These are phyloP conservation scores for Emmonsiellopsis sp. DNA, from an alignment of 2,329 filamentous ascomycete species.

Conservation along the genomic window DNA sequence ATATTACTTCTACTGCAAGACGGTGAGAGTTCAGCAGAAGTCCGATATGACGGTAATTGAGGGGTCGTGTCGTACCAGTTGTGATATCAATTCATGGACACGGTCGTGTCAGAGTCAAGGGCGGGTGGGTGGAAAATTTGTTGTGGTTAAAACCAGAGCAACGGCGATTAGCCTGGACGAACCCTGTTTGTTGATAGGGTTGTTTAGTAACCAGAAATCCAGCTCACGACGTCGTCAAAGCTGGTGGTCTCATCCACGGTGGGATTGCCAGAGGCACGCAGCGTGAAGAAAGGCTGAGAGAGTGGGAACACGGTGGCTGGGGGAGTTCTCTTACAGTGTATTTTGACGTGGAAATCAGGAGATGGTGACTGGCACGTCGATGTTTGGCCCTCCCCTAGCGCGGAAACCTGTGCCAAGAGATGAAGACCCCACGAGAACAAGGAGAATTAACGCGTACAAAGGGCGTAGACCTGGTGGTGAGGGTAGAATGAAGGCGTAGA, in stretches of 20 bases:
- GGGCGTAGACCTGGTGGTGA: not conserved
- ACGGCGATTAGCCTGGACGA: not conserved
- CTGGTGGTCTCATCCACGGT: too few species aligned
- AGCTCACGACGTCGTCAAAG: too few species aligned
- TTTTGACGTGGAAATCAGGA: constrained; percentile 17
- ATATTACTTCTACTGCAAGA: not conserved
- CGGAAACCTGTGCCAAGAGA: constrained; percentile 25
- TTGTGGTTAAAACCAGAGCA: constrained; percentile 3
- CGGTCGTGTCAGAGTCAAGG: not conserved
- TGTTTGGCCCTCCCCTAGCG: constrained; percentile 37
- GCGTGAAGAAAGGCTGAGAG: not conserved
- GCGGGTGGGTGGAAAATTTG: not conserved
- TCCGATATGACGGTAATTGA: not conserved
- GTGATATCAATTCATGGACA: not conserved
- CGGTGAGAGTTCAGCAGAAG: not conserved
- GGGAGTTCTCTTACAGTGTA: not conserved
- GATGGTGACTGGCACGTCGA: constrained; percentile 25
- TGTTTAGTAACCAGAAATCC: not conserved
- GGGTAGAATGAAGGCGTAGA: not conserved
- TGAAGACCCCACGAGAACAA: constrained; percentile 29
- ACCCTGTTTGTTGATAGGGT: not conserved
- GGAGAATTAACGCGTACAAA: constrained; percentile 7
- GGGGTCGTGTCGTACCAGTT: not conserved
- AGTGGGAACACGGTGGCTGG: not conserved
- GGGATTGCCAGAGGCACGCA: not conserved